Conservation (phyloP, 23 red algal genomes). For the Porphyridium purpureum region DNA sequence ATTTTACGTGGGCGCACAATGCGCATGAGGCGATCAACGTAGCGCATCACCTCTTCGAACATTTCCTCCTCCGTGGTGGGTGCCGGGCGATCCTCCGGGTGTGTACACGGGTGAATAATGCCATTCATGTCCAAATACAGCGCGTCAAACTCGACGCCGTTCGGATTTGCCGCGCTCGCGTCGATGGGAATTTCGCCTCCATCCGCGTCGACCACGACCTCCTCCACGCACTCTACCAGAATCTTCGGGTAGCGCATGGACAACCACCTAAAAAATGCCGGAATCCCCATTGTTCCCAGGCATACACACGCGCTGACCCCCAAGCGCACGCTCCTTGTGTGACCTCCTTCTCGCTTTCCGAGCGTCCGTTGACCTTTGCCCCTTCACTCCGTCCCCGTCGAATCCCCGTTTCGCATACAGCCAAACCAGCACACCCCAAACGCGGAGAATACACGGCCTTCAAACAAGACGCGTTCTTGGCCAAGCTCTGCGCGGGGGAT, state of each 20-base stretch:
- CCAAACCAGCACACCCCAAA: no score
- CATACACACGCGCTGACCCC: no score
- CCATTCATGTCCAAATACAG: slow-evolving; percentile 92
- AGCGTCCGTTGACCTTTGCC: no score
- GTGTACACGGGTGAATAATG: slow-evolving; percentile 93
- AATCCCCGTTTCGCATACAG: no score
- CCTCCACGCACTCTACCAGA: slow-evolving; percentile 47
- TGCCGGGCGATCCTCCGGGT: slow-evolving; percentile 48
- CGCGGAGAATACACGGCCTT: no score
- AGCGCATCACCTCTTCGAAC: slow-evolving; percentile 73
- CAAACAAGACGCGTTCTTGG: no score
- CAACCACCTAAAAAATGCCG: slow-evolving; percentile 84
- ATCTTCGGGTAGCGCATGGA: slow-evolving; percentile 55
- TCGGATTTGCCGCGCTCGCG: slow-evolving; percentile 60
- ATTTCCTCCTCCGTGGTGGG: slow-evolving; percentile 45
- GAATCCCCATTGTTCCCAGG: slow-evolving; percentile 79
- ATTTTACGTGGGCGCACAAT: slow-evolving; percentile 68
- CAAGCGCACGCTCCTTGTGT: no score
- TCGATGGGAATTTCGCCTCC: slow-evolving; percentile 29
- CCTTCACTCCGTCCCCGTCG: no score
- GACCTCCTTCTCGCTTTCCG: no score
- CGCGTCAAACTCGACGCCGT: slow-evolving; percentile 60
- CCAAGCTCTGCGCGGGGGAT: no score
- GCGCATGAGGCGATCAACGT: slow-evolving; percentile 80
- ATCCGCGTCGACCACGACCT: slow-evolving; percentile 6